Base-by-base conservation (phyloP, 129 eudicot species). In the Scalesia atractyloides region DNA sequence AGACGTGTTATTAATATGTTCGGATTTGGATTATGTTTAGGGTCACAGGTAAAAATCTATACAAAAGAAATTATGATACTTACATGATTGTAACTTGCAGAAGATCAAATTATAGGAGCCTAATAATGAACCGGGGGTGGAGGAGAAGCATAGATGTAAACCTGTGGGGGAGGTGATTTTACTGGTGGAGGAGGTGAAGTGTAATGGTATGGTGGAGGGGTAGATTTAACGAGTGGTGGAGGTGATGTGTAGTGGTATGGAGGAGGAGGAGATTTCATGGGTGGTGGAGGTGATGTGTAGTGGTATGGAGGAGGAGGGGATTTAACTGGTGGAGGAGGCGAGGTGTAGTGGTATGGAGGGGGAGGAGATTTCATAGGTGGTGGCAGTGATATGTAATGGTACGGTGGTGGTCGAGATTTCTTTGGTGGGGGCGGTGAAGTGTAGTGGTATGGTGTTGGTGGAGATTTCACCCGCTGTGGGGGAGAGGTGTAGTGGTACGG, bases 71-170 rank as follows among this genome's bases (percentile, higher is more conserved):
- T 41, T 41, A 41, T 9, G 46, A 41, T 56, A 56, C 75, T 71
- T 71, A 76, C 81, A 59, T 58, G 46, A 36, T 48, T 18, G 44
- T 58, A 39, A 9, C 36, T 7, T 0, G 18, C 10, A 66, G 3
- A 37, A 5, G 39, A 17, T 44, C 12, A 34, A 20, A 43, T 69
- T 76, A 76, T 57, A 4, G 52, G 67, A 11, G 33, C 47, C 73
- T 74, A 74, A 64, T 64, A 74, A 65, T 65, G 72, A 64, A 51
- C 17, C 7, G 79, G 79, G 34, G 81, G 81, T 33, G 80, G 73
- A 22, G 80, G 80, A 5, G 80, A 75, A 75, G 58, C 43, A 11
- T 75, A 75, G 24, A 74, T 64, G 72, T 74, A 74, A 10, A 57
- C 57, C 0, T 39, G 16, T 16, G 39, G 16, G 11, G 77, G 70